Base-by-base conservation (phyloP, 352 stramenopile species). In the Phytophthora crassamura region DNA sequence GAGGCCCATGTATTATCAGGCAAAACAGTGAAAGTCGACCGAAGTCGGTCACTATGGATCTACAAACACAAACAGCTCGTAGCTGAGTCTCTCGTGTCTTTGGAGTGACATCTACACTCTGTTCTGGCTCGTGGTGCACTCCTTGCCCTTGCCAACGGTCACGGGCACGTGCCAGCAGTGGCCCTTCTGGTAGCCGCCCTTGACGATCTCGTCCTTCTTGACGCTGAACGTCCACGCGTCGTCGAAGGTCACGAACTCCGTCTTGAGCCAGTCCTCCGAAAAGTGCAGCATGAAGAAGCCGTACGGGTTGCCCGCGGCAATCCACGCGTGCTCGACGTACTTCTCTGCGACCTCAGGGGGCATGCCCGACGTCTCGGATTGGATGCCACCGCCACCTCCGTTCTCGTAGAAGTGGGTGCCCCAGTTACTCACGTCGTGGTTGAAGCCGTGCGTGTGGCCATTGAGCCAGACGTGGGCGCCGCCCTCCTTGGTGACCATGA, bases 331-430 rank as follows among this genome's bases (percentile, higher is more conserved):
- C 69, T 91, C 82, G 9, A 94, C 82, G 58, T 89, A 94, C 64
- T 89, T 92, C 59, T 89, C 75, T 0, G 86, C 86, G 40, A 88
- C 78, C 49, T 86, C 67, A 47, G 84, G 86, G 25, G 86, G 86
- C 53, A 87, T 67, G 12, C 86, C 86, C 11, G 86, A 94, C n/a
- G 85, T 92, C 67, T 96, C 82, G 12, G 77, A 91, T 70, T 94
- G 82, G 59, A 96, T 96, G 32, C 88, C 88, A 60, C 88, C 88
- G 16, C 88, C 88, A n/a, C 77, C 88, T 30, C 86, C 88, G 62
- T 96, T 96, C 61, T 96, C 86, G 70, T 86, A 94, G 53, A 96
- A 96, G 72, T 96, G 86, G 11, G 86, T 93, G 36, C 88, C 88
- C 88, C 88, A 94, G 36, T 82, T 88, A 45, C 79, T 86, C 20